Percentiles rank a stretch among this genome's conserved stretches.
Conservation (phyloP, 805 yeast genomes). For the Wickerhamiella australiensis region DNA sequence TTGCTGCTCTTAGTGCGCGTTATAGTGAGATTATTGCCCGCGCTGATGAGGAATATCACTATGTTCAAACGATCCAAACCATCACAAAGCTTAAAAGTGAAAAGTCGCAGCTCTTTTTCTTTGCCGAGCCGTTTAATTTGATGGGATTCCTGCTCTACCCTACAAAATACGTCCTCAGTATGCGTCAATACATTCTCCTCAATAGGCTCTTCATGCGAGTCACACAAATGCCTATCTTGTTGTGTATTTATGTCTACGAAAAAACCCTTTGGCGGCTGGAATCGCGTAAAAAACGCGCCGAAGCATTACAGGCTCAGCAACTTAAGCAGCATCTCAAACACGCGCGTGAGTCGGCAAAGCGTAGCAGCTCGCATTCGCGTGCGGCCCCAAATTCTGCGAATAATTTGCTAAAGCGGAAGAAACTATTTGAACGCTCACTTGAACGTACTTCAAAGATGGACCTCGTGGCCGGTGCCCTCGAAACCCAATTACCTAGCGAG, state of each 20-base stretch:
- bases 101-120: slow-evolving; percentile 28
- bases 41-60: slow-evolving; percentile 32
- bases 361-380: background rate
- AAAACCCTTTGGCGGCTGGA: slow-evolving; percentile 15
- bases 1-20: slow-evolving; percentile 38
- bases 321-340: slow-evolving; percentile 17
- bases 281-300: slow-evolving; percentile 16
- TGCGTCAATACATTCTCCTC: slow-evolving; percentile 24
- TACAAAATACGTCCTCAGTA: slow-evolving; percentile 25
- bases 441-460: slow-evolving; percentile 13
- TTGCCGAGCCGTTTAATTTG: slow-evolving; percentile 30
- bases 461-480: slow-evolving; percentile 12
- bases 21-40: slow-evolving; percentile 28
- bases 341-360: slow-evolving; percentile 5
- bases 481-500: background rate
- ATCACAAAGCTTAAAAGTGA: slow-evolving; percentile 30
- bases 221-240: slow-evolving; percentile 30
- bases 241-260: slow-evolving; percentile 29
- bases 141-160: slow-evolving; percentile 28
- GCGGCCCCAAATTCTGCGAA: background rate
- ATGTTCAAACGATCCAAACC: slow-evolving; percentile 30
- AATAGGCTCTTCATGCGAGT: slow-evolving; percentile 29
- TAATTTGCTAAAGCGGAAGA: background rate
- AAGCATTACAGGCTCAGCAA: slow-evolving; percentile 16
- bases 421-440: slow-evolving; percentile 8